phyloP scores from a whole-genome alignment of 2,329 filamentous ascomycete species.

The Grosmannia huntii region DNA sequence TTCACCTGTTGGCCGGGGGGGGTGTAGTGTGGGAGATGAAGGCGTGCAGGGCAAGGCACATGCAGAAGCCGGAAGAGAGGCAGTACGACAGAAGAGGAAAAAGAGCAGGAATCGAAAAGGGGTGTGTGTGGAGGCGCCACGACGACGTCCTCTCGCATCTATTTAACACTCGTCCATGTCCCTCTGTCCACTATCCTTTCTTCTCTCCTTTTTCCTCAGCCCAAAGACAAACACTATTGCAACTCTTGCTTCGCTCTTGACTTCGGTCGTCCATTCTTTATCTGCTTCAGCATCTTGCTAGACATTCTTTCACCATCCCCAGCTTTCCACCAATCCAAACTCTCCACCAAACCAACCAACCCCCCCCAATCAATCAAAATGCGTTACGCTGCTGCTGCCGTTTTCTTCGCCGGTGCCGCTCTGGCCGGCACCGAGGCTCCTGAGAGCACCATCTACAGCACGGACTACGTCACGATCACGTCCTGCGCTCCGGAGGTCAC shows the following conservation, averaged over 20 bases:
- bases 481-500: constrained; percentile 41
- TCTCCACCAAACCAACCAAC: constrained; percentile 8
- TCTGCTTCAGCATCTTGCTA: constrained; percentile 3
- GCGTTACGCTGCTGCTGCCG: constrained; percentile 44
- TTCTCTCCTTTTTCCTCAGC: constrained; percentile 20
- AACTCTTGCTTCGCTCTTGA: constrained; percentile 20
- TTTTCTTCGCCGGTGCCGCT: constrained; percentile 36
- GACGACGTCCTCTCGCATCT: constrained; percentile 5
- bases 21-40: constrained; percentile 6
- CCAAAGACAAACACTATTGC: constrained; percentile 19
- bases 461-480: constrained; percentile 47
- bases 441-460: constrained; percentile 39
- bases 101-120: neutral
- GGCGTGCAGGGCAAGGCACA: neutral
- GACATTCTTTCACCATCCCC: constrained; percentile 13
- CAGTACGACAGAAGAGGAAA: neutral
- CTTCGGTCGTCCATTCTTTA: constrained; percentile 30
- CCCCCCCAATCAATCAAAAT: constrained; percentile 35
- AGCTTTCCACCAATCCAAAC: constrained; percentile 2
- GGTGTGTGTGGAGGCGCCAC: neutral
- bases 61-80: neutral
- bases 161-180: constrained; percentile 20
- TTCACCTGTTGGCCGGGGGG: neutral
- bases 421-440: constrained; percentile 18
- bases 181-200: constrained; percentile 11